Base-by-base conservation (phyloP, 805 yeast genomes). In the Candida nemodendra region DNA sequence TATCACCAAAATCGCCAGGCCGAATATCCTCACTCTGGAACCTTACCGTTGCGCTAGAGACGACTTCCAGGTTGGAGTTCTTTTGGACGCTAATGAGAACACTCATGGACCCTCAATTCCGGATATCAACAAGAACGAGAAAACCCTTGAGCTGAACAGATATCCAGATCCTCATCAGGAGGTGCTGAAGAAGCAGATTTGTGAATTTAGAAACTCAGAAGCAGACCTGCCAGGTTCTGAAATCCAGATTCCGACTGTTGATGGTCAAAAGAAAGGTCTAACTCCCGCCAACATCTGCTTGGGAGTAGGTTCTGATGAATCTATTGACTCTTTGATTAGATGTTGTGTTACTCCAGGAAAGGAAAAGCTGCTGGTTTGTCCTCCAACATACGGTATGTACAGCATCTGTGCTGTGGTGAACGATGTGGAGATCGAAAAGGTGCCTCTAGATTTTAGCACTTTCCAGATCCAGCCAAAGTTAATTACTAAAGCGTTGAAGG, bases 381-480 rank as follows among this genome's bases (percentile, higher is more conserved):
- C 98, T 3, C 98, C 99, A 29, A 93, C 99, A 0, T 93, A 93
- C 57, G 97, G 98, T 5, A 93, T 93, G 99, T 93, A 93, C 69
- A 66, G 84, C 4, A 90, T 93, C 23, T 84, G 95, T 57, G 95
- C 97, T 2, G 77, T 79, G 19, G 84, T 93, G 42, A 93, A 93
- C 56, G 98, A 93, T 53, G 85, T 91, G 8, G 86, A 72, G 18
- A 69, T 85, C 27, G 87, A 79, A 12, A 71, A 75, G 42, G 90
- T 88, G 13, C 90, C 95, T 7, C 72, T 90, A 25, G 76, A 78
- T 33, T 76, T 83, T 44, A 71, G 72, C 34, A 66, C 72, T n/a
- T 83, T 84, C 59, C 81, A 79, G 41, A 65, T 88, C 32, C 77
- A 83, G 45, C 66, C 77, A 3, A 76, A 71, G 0, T 69, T 65